Conservation (phyloP, 176 grass and related monocot genomes). For the Neostapfia colusana region DNA sequence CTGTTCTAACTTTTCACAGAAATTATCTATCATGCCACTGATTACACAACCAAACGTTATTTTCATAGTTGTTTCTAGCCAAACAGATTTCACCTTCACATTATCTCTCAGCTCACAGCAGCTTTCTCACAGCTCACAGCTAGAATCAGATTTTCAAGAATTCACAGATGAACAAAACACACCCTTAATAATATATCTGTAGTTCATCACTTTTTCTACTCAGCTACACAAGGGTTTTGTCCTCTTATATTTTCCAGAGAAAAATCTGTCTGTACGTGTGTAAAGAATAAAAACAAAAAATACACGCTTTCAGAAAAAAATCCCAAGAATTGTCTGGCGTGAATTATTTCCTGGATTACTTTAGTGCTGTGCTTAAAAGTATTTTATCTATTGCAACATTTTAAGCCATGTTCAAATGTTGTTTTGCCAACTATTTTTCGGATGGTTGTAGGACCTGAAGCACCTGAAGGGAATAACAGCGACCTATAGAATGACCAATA, state of each 20-base stretch:
- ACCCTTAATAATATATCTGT: not conserved
- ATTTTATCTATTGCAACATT: not conserved
- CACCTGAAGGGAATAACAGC: constrained; percentile 96
- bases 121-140: too few species aligned
- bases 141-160: too few species aligned
- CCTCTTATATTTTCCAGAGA: constrained; percentile 3
- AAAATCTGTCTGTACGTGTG: not conserved
- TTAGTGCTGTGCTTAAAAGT: not conserved
- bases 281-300: not conserved
- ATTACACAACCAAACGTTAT: too few species aligned
- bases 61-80: too few species aligned
- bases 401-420: constrained; percentile 3
- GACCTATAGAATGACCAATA: constrained; percentile 94
- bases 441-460: constrained; percentile 69
- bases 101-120: too few species aligned
- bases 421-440: constrained; percentile 8
- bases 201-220: not conserved
- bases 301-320: not conserved
- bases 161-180: too few species aligned
- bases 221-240: not conserved
- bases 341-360: constrained; percentile 8
- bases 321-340: not conserved
- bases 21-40: too few species aligned
- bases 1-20: too few species aligned
- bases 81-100: too few species aligned